Evolutionary conservation across 148 eudicot species (phyloP), one percentile per base, ranked within the genome.

Genomic region (Polygonum maritimum): DNA sequence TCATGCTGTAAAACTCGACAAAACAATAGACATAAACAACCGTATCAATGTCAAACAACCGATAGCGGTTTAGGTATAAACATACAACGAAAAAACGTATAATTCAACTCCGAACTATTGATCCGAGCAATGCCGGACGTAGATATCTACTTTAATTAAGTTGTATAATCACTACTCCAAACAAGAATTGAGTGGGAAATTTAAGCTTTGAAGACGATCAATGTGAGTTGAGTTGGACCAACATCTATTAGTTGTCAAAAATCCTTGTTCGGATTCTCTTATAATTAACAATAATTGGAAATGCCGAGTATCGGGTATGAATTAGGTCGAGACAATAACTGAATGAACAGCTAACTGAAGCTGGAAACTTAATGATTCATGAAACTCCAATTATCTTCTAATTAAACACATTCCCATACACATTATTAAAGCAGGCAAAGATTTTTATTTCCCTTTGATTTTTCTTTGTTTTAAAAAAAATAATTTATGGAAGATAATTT

Each of bases 311-410:
- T 65, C 3, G n/a, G 44, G 67, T 60, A 22, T 16, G 71, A 36
- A 65, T 35, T 65, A 65, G 71, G 36, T 65, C 6, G 21, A 65
- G 71, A 65, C 71, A 18, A 65, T 36, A 65, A 65, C 71, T 65
- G 71, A 65, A 65, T 5, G 71, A 65, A 36, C 71, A 65, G 71
- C 71, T 65, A 65, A 65, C 71, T 35, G 71, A 65, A 65, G 71
- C 71, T 65, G 71, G 71, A 65, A 35, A 65, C 15, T 15, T 15
- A 36, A 36, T 65, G 16, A 65, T 65, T 33, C 15, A 62, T 31
- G 69, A 22, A 38, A 62, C 44, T 35, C 41, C 71, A 65, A 65
- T 65, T 40, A 65, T 35, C 35, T 65, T 16, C 71, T 15, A 65
- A 6, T 44, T 44, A 44, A 44, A 35, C 71, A 65, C n/a, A 65